Evolutionary conservation across 441 rosid species (phyloP).

Genomic region (Populus hybrid): DNA sequence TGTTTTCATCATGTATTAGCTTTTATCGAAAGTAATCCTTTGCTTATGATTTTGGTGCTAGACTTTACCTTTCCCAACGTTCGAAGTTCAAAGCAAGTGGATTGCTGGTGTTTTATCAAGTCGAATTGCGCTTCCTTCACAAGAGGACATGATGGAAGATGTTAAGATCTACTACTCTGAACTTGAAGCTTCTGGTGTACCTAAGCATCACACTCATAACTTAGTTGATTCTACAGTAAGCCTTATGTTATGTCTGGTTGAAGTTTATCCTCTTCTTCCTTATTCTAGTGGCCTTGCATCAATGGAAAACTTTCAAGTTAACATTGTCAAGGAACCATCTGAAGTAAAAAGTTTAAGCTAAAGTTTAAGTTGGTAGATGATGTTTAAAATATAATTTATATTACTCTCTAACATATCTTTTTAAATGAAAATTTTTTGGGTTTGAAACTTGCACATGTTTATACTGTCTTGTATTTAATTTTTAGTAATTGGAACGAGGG

Average conservation of each 20-base stretch:
- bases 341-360: no score
- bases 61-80: constrained; percentile 46
- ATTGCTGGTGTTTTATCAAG: constrained; percentile 69
- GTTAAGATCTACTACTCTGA: constrained; percentile 35
- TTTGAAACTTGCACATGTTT: no score
- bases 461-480: no score
- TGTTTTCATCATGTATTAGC: not conserved
- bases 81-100: constrained; percentile 79
- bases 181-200: constrained; percentile 44
- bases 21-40: not conserved
- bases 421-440: no score
- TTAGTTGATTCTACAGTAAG: constrained; percentile 36
- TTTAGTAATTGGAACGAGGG: no score
- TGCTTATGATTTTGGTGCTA: constrained; percentile 15
- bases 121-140: constrained; percentile 48
- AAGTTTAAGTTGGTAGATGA: no score
- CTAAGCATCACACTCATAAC: constrained; percentile 64
- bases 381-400: no score
- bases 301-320: no score
- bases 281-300: no score
- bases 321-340: no score
- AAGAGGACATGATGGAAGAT: constrained; percentile 64
- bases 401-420: no score
- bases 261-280: not conserved
- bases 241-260: not conserved